Percentiles rank a stretch among this genome's conserved stretches.
Conservation (phyloP, 805 yeast species). For the Hanseniaspora taiwanica region DNA sequence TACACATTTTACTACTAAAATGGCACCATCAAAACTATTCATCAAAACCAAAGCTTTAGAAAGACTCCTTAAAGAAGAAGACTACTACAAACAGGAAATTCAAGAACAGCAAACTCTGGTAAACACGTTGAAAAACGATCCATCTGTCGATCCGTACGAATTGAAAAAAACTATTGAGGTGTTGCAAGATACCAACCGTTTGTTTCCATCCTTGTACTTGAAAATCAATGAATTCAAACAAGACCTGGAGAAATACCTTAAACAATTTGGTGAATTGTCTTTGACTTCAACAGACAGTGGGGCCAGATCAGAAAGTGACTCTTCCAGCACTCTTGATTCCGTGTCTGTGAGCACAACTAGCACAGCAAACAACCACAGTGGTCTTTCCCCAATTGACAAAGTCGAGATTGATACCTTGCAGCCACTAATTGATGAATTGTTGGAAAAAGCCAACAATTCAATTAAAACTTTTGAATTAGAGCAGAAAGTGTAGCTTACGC, state of each 20-base stretch:
- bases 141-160: slow-evolving; percentile 48
- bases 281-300: not conserved
- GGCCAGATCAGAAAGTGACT: not conserved
- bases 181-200: slow-evolving; percentile 38
- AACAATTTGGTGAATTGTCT: slow-evolving; percentile 13
- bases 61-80: slow-evolving; percentile 56
- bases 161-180: slow-evolving; percentile 42
- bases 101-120: slow-evolving; percentile 38
- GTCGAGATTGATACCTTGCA: not conserved
- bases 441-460: not conserved
- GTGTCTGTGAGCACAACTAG: not conserved
- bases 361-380: not conserved
- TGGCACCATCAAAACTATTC: slow-evolving; percentile 61
- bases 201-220: slow-evolving; percentile 35
- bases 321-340: not conserved
- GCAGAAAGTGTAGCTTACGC: too few relatives aligned
- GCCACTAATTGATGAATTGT: not conserved
- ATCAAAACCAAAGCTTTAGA: slow-evolving; percentile 59
- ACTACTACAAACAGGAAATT: slow-evolving; percentile 45
- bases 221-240: slow-evolving; percentile 29
- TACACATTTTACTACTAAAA: too few relatives aligned
- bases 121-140: slow-evolving; percentile 30
- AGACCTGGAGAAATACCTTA: slow-evolving; percentile 29
- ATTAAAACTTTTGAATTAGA: too few relatives aligned
- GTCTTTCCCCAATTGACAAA: not conserved